Evolutionary conservation across 768 basidiomycete genomes (phyloP).

Genomic region (Tricholoma sp.): DNA sequence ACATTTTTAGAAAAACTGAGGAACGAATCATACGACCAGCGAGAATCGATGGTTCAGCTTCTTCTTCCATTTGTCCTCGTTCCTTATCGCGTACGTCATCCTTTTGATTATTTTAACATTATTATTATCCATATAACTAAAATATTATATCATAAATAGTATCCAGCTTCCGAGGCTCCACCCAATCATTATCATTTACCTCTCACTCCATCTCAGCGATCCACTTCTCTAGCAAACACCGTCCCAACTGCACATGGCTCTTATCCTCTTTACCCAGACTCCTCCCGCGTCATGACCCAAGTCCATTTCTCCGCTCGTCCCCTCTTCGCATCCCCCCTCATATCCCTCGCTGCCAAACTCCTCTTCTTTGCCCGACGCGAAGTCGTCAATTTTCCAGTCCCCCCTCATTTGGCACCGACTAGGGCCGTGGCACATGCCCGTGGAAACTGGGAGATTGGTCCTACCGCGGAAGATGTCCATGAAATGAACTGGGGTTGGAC

Average conservation of each 20-base stretch:
- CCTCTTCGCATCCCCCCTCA: constrained; percentile 35
- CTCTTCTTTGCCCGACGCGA: constrained; percentile 60
- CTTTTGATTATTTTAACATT: constrained; percentile 4
- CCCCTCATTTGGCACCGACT: constrained; percentile 30
- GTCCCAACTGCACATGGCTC: constrained; percentile 34
- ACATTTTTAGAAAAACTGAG: constrained; percentile 21
- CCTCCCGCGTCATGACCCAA: constrained; percentile 23
- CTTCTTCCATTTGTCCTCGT: constrained; percentile 44
- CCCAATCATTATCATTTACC: constrained; percentile 58
- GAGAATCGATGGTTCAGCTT: constrained; percentile 24
- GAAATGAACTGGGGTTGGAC: constrained; percentile 47
- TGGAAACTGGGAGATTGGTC: constrained; percentile 24
- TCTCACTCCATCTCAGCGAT: constrained; percentile 21
- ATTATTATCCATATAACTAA: background rate
- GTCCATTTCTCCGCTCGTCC: constrained; percentile 27
- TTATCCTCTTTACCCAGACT: constrained; percentile 40
- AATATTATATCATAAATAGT: constrained; percentile 32
- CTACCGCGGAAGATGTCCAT: constrained; percentile 54
- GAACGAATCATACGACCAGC: constrained; percentile 22
- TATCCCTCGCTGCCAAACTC: constrained; percentile 54
- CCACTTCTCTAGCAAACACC: constrained; percentile 16
- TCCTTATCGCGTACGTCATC: constrained; percentile 39
- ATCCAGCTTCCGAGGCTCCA: constrained; percentile 54
- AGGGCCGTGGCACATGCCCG: constrained; percentile 20
- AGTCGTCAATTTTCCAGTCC: constrained; percentile 36